Conservation (phyloP, 2,329 filamentous ascomycete genomes). For the Colletotrichum simmondsii region DNA sequence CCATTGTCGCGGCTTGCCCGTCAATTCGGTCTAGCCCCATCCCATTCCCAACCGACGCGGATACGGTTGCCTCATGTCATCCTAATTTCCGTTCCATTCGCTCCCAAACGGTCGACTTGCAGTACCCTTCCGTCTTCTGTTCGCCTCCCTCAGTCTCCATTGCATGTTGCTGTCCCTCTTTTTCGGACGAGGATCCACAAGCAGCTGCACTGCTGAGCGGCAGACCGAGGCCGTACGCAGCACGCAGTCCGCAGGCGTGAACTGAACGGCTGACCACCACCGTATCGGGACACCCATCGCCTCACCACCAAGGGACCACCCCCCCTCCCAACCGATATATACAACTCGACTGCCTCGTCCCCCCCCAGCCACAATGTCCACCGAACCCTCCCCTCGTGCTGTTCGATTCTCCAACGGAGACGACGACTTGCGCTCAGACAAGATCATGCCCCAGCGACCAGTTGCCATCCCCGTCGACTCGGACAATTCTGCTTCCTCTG, state of each 20-base stretch:
- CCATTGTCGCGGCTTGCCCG: background rate
- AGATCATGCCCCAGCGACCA: constrained; percentile 51
- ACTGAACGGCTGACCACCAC: constrained; percentile 18
- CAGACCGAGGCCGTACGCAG: constrained; percentile 19
- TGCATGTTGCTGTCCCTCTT: constrained; percentile 33
- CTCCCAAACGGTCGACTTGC: constrained; percentile 15
- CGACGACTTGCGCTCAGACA: constrained; percentile 54
- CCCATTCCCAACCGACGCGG: constrained; percentile 14
- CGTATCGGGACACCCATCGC: constrained; percentile 15
- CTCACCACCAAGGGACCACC: constrained; percentile 1
- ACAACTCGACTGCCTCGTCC: background rate
- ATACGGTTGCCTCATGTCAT: constrained; percentile 34
- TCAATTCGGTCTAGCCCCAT: constrained; percentile 14
- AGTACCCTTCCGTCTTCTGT: constrained; percentile 15
- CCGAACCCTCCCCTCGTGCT: constrained; percentile 64
- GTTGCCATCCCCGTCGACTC: constrained; percentile 53
- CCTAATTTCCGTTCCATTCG: constrained; percentile 28
- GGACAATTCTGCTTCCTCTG: constrained; percentile 59
- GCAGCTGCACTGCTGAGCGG: constrained; percentile 32
- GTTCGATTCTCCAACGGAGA: constrained; percentile 67
- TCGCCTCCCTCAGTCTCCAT: constrained; percentile 14
- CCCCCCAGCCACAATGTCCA: constrained; percentile 31
- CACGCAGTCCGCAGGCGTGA: too few relatives aligned
- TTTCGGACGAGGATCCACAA: constrained; percentile 30
- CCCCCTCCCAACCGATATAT: constrained; percentile 21